Conservation (phyloP, 2,329 filamentous ascomycete genomes). For the Pseudogymnoascus sp. region DNA sequence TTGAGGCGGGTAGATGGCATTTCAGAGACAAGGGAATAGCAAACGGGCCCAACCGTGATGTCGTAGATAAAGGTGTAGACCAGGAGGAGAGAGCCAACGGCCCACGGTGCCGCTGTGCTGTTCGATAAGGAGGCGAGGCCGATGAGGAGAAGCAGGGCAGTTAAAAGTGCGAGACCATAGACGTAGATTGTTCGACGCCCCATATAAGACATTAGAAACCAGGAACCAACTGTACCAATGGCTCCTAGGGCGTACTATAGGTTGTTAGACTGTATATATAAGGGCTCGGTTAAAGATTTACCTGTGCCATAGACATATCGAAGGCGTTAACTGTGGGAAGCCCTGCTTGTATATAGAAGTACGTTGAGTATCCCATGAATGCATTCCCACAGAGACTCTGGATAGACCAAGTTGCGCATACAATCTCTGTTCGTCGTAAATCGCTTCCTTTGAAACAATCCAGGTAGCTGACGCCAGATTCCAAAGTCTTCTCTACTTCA, state of each 20-base stretch:
- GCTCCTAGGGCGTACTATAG: conserved; percentile 38
- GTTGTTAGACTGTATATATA: background rate
- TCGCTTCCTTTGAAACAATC: conserved; percentile 81
- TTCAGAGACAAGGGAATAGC: conserved; percentile 78
- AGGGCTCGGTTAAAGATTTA: background rate
- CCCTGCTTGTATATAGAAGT: conserved; percentile 54
- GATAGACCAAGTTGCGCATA: conserved; percentile 50
- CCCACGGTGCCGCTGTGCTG: conserved; percentile 35
- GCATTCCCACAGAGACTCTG: conserved; percentile 57
- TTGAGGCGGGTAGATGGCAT: conserved; percentile 72
- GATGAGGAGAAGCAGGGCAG: conserved; percentile 67
- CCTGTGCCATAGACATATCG: conserved; percentile 56
- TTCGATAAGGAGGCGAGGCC: conserved; percentile 38
- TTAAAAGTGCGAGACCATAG: conserved; percentile 66
- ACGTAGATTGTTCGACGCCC: conserved; percentile 62
- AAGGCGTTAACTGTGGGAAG: conserved; percentile 45
- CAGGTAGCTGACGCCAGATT: conserved; percentile 62
- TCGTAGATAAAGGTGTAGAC: conserved; percentile 76
- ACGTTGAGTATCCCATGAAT: conserved; percentile 58
- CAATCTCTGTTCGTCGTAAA: conserved; percentile 64
- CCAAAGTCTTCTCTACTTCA: conserved; percentile 62
- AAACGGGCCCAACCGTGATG: conserved; percentile 76
- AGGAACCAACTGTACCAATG: conserved; percentile 41
- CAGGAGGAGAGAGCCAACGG: conserved; percentile 57
- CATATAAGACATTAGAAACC: conserved; percentile 38